Conservation (phyloP, 1,284 basidiomycete genomes). For the Peniophora sp. region DNA sequence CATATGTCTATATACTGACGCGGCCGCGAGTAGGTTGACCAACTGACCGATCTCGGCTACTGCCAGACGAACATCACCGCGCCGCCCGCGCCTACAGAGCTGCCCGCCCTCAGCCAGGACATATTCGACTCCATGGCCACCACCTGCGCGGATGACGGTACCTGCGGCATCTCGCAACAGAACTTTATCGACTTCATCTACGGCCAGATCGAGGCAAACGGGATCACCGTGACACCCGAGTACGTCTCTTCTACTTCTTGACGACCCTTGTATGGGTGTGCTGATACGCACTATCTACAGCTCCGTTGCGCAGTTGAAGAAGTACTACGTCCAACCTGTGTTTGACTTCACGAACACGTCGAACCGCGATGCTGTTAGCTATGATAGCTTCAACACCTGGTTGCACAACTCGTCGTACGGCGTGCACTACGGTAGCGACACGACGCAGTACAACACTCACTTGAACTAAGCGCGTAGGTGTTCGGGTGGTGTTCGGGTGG, state of each 20-base stretch:
- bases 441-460: no score
- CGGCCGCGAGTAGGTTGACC: not conserved
- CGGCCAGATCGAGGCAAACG: conserved; percentile 9
- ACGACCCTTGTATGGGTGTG: not conserved
- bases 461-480: no score
- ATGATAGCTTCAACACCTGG: conserved; percentile 17
- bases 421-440: no score
- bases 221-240: conserved; percentile 5
- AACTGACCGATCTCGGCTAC: not conserved
- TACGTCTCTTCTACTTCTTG: not conserved
- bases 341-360: conserved; percentile 11
- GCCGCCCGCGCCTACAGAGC: not conserved
- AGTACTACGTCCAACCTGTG: conserved; percentile 10
- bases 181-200: conserved; percentile 18
- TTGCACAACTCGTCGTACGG: conserved; percentile 11
- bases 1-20: not conserved
- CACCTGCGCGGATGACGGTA: conserved; percentile 10
- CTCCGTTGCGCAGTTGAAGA: conserved; percentile 1
- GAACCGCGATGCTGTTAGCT: conserved; percentile 12
- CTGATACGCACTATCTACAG: not conserved
- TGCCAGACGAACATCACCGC: not conserved
- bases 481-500: no score
- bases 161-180: conserved; percentile 16
- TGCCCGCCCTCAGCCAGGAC: conserved; percentile 5
- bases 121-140: conserved; percentile 12